A percentile compares a stretch with the other conserved stretches of the same genome.
These are phyloP conservation scores for Leccinum truebloodii DNA, from an alignment of 768 basidiomycete species.

Conservation along the genomic window DNA sequence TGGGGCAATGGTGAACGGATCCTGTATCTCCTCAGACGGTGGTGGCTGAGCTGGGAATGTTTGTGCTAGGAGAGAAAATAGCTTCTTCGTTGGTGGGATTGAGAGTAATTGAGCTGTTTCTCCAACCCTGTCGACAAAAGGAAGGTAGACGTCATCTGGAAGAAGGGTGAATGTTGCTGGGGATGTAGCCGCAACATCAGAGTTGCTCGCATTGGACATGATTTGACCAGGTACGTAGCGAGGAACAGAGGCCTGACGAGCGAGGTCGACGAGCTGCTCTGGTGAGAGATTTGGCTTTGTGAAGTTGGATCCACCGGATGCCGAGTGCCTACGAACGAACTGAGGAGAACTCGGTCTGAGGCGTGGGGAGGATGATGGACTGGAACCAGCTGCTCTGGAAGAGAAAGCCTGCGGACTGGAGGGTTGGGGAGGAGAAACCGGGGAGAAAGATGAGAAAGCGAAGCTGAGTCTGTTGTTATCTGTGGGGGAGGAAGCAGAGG, in stretches of 20 bases:
- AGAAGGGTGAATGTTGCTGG: slow-evolving; percentile 73
- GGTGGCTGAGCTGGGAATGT: slow-evolving; percentile 50
- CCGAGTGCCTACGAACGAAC: slow-evolving; percentile 31
- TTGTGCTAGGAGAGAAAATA: slow-evolving; percentile 73
- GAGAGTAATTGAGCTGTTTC: slow-evolving; percentile 74
- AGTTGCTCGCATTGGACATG: slow-evolving; percentile 7
- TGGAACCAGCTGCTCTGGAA: slow-evolving; percentile 33
- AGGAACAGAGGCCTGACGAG: slow-evolving; percentile 56
- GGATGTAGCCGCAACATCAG: background rate
- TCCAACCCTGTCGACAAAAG: slow-evolving; percentile 79
- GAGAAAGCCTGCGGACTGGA: slow-evolving; percentile 33
- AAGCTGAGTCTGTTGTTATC: slow-evolving; percentile 51
- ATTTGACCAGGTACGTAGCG: slow-evolving; percentile 24
- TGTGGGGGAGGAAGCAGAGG: slow-evolving; percentile 28
- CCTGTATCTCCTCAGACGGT: slow-evolving; percentile 29
- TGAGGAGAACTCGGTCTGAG: slow-evolving; percentile 51
- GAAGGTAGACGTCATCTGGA: slow-evolving; percentile 76
- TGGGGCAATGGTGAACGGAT: slow-evolving; percentile 53
- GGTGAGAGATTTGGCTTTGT: slow-evolving; percentile 59
- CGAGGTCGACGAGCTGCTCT: slow-evolving; percentile 75
- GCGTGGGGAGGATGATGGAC: slow-evolving; percentile 43
- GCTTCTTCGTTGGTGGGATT: slow-evolving; percentile 62
- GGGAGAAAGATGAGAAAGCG: slow-evolving; percentile 64
- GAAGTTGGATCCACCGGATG: slow-evolving; percentile 35
- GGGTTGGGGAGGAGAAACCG: slow-evolving; percentile 22